phyloP scores from a whole-genome alignment of 768 basidiomycete species.

The Phaeotremella skinneri region DNA sequence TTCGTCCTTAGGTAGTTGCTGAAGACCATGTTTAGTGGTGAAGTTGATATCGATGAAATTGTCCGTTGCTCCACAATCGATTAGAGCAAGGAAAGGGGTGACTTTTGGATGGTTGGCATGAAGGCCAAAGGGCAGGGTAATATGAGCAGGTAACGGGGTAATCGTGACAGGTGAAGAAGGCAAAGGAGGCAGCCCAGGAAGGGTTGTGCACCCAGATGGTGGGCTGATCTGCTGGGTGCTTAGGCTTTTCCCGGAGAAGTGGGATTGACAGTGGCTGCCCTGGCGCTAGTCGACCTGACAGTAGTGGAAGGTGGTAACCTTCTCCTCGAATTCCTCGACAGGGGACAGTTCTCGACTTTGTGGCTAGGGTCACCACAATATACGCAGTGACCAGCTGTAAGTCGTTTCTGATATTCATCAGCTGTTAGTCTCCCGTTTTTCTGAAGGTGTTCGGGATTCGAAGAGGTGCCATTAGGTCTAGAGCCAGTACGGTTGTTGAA shows the following conservation, averaged over 20 bases:
- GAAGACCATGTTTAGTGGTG: neutral
- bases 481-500: neutral
- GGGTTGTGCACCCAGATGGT: neutral
- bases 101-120: neutral
- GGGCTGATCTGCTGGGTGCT: neutral
- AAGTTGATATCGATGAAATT: constrained; percentile 19
- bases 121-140: neutral
- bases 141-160: neutral
- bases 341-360: neutral
- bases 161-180: neutral
- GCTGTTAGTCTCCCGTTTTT: neutral
- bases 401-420: neutral
- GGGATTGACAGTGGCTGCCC: neutral
- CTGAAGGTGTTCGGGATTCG: neutral
- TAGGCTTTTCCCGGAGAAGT: constrained; percentile 5
- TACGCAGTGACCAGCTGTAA: neutral
- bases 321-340: neutral
- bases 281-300: neutral
- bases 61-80: constrained; percentile 20
- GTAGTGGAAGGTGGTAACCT: neutral
- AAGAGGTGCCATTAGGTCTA: no score
- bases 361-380: neutral
- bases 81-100: constrained; percentile 7
- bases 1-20: neutral
- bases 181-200: neutral